Evolutionary conservation across 164 flowering plant species (phyloP).

Genomic region (Pachysandra terminalis): DNA sequence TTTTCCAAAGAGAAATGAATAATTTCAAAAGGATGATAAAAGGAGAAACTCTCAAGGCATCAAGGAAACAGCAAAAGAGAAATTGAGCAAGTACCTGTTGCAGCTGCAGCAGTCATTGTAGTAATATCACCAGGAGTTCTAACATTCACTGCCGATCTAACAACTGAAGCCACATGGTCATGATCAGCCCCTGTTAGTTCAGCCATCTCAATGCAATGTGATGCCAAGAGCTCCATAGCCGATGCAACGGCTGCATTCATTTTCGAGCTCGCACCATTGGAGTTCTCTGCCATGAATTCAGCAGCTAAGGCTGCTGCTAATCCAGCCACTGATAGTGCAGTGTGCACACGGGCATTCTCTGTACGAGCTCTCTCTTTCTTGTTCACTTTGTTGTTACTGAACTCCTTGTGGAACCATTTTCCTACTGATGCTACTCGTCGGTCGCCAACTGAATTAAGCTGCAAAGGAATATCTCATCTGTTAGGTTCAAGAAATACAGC

Average conservation of each 20-base stretch:
- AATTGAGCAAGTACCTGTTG: conserved; percentile 60
- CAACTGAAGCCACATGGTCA: conserved; percentile 55
- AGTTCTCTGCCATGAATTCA: conserved; percentile 48
- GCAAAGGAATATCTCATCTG: conserved; percentile 1
- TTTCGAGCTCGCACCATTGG: conserved; percentile 37
- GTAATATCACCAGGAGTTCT: conserved; percentile 70
- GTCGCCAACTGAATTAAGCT: conserved; percentile 20
- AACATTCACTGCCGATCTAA: conserved; percentile 73
- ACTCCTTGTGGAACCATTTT: conserved; percentile 79
- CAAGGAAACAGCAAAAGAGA: not conserved
- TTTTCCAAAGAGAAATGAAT: not conserved
- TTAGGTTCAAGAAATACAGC: too few species aligned
- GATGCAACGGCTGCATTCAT: conserved; percentile 72
- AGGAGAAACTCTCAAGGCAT: not conserved
- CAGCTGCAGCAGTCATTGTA: conserved; percentile 95
- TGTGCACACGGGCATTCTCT: conserved; percentile 66
- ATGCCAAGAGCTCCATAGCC: conserved; percentile 80
- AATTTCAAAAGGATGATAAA: not conserved
- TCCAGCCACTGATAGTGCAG: conserved; percentile 74
- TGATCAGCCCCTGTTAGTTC: conserved; percentile 74
- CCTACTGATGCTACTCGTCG: conserved; percentile 43
- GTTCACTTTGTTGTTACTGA: conserved; percentile 26
- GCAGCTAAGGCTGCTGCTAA: conserved; percentile 86
- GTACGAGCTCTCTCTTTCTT: conserved; percentile 71
- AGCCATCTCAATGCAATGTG: conserved; percentile 78